phyloP scores from a whole-genome alignment of 768 basidiomycete genomes.

The Boletus edulis region DNA sequence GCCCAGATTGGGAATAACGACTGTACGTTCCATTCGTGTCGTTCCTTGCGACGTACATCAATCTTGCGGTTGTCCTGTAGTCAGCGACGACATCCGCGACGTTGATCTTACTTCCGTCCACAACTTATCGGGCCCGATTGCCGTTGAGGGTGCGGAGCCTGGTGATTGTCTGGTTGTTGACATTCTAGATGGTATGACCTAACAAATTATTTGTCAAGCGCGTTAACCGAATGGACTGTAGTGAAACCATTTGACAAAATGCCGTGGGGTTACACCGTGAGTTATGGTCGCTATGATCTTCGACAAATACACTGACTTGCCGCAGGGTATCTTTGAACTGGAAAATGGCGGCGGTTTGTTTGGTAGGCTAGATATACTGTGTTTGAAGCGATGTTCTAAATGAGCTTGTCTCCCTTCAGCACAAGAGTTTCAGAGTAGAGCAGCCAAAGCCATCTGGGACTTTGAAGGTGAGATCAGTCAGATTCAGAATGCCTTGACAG shows the following conservation, averaged over 20 bases:
- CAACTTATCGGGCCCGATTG: constrained; percentile 75
- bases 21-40: constrained; percentile 36
- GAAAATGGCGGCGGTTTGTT: constrained; percentile 73
- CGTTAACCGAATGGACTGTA: constrained; percentile 19
- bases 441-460: constrained; percentile 82
- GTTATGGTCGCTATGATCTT: constrained; percentile 2
- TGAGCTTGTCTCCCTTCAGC: constrained; percentile 33
- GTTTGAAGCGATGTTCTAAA: background rate
- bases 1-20: constrained; percentile 79
- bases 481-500: background rate
- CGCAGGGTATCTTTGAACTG: constrained; percentile 69
- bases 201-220: background rate
- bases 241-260: constrained; percentile 68
- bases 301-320: background rate
- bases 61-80: constrained; percentile 28
- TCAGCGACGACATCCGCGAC: constrained; percentile 64
- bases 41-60: background rate
- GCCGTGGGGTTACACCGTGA: constrained; percentile 79
- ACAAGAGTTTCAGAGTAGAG: constrained; percentile 64
- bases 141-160: constrained; percentile 72
- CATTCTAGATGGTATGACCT: constrained; percentile 61
- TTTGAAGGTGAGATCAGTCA: constrained; percentile 47
- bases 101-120: constrained; percentile 66
- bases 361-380: constrained; percentile 35
- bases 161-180: constrained; percentile 80